A percentile compares a stretch with the other conserved stretches of the same genome.
These are phyloP conservation scores for Schizochytrium sp. DNA, from an alignment of 108 stramenopile species.

Conservation along the genomic window DNA sequence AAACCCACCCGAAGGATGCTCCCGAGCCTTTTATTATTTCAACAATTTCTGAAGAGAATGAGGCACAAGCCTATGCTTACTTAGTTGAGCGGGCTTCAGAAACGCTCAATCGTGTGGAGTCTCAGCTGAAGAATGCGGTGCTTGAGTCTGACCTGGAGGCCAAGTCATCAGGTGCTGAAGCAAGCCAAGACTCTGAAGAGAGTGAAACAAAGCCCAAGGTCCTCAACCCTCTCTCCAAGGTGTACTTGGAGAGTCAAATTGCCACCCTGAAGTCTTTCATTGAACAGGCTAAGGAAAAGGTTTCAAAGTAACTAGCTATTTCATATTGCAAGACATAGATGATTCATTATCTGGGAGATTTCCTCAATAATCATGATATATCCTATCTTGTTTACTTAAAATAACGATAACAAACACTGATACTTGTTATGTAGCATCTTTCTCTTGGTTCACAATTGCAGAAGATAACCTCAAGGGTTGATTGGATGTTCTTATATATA, in stretches of 20 bases:
- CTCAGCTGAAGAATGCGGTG: too few species aligned
- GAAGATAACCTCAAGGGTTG: too few species aligned
- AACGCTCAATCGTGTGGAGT: neutral
- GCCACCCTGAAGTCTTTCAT: constrained; percentile 3
- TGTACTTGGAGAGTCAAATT: neutral
- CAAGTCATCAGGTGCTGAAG: too few species aligned
- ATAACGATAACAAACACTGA: too few species aligned
- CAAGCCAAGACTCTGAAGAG: too few species aligned
- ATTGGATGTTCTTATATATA: too few species aligned
- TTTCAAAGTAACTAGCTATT: neutral
- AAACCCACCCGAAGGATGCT: neutral
- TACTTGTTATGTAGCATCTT: too few species aligned
- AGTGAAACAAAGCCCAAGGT: neutral
- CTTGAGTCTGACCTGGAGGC: too few species aligned
- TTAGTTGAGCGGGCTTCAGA: neutral
- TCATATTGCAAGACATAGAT: neutral
- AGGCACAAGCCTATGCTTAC: neutral
- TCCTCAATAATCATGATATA: neutral
- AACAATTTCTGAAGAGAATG: neutral
- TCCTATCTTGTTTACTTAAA: too few species aligned
- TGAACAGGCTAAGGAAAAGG: neutral
- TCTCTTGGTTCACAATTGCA: too few species aligned
- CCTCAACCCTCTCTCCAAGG: neutral
- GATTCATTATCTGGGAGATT: neutral
- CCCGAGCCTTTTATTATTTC: neutral